Evolutionary conservation across 2,329 filamentous ascomycete genomes (phyloP).

Genomic region (Cordyceps militaris): DNA sequence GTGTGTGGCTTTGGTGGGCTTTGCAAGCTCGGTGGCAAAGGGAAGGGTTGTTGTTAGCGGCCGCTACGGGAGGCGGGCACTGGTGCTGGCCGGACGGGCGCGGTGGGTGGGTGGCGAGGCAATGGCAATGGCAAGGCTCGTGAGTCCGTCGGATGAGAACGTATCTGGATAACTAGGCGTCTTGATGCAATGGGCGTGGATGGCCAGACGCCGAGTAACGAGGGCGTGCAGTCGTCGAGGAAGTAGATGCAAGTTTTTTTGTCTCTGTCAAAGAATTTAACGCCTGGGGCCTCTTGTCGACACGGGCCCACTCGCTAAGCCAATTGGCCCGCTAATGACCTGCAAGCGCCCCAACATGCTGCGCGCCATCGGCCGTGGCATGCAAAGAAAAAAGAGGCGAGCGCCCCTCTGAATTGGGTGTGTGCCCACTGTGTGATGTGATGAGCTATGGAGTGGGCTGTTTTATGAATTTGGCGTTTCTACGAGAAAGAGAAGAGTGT

Average conservation of each 20-base stretch:
- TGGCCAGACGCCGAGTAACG: no score
- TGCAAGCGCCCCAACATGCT: slow-evolving; percentile 7
- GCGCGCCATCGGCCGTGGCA: slow-evolving; percentile 6
- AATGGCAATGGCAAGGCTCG: not conserved
- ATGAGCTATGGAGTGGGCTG: no score
- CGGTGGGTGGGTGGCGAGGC: not conserved
- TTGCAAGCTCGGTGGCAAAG: not conserved
- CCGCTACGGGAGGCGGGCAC: not conserved
- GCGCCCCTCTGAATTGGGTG: not conserved
- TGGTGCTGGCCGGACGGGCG: no score
- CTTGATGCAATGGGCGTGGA: no score
- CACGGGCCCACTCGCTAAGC: not conserved
- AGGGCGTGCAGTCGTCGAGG: not conserved
- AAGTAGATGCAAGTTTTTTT: not conserved
- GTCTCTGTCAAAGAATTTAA: no score
- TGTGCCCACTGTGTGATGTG: no score
- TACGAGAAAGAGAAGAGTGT: no score
- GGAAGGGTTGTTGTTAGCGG: not conserved
- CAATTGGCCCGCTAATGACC: not conserved
- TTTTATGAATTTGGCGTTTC: no score
- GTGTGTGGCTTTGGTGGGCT: not conserved
- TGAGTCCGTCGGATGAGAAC: not conserved
- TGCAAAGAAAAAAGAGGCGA: not conserved
- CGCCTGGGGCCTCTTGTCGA: no score
- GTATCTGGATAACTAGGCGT: no score